These are phyloP conservation scores for Sphaerulina vaccinii DNA, from an alignment of 2,329 filamentous ascomycete genomes.

Conservation along the genomic window DNA sequence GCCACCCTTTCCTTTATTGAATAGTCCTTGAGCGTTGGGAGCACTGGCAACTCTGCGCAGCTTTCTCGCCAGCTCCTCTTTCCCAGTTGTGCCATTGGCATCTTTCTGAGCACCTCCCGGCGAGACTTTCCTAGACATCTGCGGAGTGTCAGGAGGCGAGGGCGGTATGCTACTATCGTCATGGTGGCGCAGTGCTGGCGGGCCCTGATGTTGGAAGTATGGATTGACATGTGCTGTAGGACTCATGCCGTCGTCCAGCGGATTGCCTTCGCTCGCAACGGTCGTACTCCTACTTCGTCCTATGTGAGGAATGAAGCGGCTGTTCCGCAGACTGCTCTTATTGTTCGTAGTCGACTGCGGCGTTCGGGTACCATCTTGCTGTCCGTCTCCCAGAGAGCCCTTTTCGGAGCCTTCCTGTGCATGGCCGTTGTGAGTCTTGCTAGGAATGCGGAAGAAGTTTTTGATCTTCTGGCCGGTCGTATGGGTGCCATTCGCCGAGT, in stretches of 20 bases:
- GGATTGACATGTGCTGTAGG: conserved; percentile 94
- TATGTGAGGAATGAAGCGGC: conserved; percentile 83
- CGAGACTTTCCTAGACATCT: conserved; percentile 66
- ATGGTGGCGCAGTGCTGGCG: conserved; percentile 87
- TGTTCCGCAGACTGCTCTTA: conserved; percentile 69
- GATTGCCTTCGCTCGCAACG: conserved; percentile 87
- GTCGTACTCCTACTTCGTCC: conserved; percentile 86
- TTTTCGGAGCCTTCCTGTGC: conserved; percentile 37
- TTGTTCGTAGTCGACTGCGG: conserved; percentile 54
- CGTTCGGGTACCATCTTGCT: conserved; percentile 45
- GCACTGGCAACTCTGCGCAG: conserved; percentile 91
- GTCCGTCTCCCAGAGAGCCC: conserved; percentile 31
- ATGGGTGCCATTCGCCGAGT: conserved; percentile 45
- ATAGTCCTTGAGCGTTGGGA: conserved; percentile 92
- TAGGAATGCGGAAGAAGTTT: conserved; percentile 67
- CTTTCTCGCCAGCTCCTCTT: conserved; percentile 91
- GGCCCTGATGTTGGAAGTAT: conserved; percentile 95
- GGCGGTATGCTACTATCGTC: conserved; percentile 91
- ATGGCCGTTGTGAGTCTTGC: conserved; percentile 43
- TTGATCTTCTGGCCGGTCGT: conserved; percentile 63
- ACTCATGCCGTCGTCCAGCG: conserved; percentile 82
- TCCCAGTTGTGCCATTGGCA: conserved; percentile 73
- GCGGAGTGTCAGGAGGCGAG: conserved; percentile 86
- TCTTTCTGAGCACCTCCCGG: conserved; percentile 60
- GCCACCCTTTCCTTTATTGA: conserved; percentile 47